A percentile compares a stretch with the other conserved stretches of the same genome.
Conservation (phyloP, 129 eudicot species). For the Flaveria trinervia region DNA sequence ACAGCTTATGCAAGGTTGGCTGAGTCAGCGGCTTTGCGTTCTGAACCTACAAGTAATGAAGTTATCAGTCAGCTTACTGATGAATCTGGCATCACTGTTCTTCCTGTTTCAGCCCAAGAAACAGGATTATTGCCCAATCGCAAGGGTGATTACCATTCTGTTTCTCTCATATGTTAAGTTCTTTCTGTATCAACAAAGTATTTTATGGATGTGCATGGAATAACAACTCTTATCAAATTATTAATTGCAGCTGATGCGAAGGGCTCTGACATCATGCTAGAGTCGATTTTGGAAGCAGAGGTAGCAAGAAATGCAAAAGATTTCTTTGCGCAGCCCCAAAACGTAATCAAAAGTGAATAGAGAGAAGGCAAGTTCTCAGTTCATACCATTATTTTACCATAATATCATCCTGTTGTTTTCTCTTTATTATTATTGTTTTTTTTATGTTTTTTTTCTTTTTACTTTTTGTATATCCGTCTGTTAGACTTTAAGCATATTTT, state of each 20-base stretch:
- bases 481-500: constrained; percentile 5
- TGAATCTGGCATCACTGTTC: constrained; percentile 73
- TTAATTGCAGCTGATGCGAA: constrained; percentile 52
- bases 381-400: constrained; percentile 2
- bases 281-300: constrained; percentile 77
- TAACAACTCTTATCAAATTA: neutral
- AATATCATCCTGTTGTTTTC: neutral
- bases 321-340: constrained; percentile 59
- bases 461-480: neutral
- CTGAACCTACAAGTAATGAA: constrained; percentile 38
- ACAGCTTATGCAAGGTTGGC: constrained; percentile 68
- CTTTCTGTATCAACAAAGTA: constrained; percentile 1
- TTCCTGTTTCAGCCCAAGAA: constrained; percentile 91
- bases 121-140: constrained; percentile 76
- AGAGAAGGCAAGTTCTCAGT: constrained; percentile 27
- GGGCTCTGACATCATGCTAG: constrained; percentile 82
- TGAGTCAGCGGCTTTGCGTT: constrained; percentile 50
- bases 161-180: constrained; percentile 2
- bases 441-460: neutral
- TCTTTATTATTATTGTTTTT: neutral
- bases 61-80: constrained; percentile 49
- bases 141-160: constrained; percentile 45
- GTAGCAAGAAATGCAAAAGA: constrained; percentile 86
- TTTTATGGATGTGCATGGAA: constrained; percentile 14
- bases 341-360: constrained; percentile 47